These are phyloP conservation scores for Trametes cinnabarina DNA, from an alignment of 768 basidiomycete genomes.

Conservation along the genomic window DNA sequence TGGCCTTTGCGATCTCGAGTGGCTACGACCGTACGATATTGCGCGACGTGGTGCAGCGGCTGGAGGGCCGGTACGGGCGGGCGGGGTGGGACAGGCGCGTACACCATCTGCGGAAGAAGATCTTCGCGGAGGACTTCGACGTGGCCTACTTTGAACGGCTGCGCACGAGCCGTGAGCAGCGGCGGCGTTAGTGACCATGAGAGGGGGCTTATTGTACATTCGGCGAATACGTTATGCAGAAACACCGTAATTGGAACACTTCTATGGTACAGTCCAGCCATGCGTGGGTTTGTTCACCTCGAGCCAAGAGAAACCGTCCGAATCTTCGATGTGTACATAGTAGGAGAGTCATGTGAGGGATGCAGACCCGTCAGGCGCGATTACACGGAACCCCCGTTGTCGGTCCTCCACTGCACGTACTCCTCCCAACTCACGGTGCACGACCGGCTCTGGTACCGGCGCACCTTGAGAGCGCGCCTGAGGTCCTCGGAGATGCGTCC, in stretches of 20 bases:
- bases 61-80: conserved; percentile 55
- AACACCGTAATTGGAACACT: conserved; percentile 9
- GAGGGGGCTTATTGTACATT: neutral
- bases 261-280: conserved; percentile 14
- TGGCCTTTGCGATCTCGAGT: conserved; percentile 62
- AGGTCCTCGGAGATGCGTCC: conserved; percentile 81
- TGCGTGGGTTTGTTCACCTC: neutral
- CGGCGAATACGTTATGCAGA: conserved; percentile 9
- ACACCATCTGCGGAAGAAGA: conserved; percentile 41
- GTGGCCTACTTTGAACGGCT: conserved; percentile 7
- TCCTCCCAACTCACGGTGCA: conserved; percentile 72
- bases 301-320: neutral
- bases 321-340: too few species aligned
- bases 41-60: conserved; percentile 51
- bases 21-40: conserved; percentile 48
- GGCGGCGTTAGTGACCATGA: neutral
- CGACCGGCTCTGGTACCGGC: conserved; percentile 78
- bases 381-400: conserved; percentile 41
- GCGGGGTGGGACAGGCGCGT: conserved; percentile 45
- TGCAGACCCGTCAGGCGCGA: neutral
- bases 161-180: neutral
- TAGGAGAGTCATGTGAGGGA: neutral
- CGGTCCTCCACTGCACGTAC: conserved; percentile 70
- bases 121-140: conserved; percentile 30
- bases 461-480: conserved; percentile 69